phyloP scores from a whole-genome alignment of 75 land plant species.

The Picea glauca region DNA sequence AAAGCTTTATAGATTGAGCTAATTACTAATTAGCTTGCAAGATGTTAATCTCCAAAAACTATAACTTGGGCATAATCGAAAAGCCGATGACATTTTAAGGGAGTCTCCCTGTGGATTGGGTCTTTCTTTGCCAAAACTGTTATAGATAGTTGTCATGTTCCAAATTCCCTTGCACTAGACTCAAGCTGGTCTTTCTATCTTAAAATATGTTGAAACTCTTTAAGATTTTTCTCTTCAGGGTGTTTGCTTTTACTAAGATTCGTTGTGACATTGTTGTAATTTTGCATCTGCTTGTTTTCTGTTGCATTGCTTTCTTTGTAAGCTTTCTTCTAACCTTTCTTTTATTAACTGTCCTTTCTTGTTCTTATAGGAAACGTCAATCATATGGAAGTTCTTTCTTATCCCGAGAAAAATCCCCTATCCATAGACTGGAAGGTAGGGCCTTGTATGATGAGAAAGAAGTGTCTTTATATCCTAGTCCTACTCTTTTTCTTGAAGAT shows the following conservation, averaged over 20 bases:
- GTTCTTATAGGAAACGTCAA: background rate
- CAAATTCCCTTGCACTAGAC: background rate
- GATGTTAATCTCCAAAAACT: background rate
- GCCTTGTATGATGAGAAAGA: background rate
- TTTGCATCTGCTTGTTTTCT: background rate
- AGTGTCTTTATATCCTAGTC: constrained; percentile 23
- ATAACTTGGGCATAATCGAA: background rate
- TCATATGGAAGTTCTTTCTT: constrained; percentile 1
- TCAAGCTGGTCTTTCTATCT: background rate
- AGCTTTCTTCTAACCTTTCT: background rate
- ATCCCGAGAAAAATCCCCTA: background rate
- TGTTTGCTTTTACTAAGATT: background rate
- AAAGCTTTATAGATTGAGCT: background rate
- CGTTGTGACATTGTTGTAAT: background rate
- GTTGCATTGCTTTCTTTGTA: background rate
- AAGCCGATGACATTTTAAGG: background rate
- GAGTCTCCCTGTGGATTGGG: background rate
- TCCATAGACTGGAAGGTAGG: background rate
- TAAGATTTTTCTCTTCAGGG: background rate
- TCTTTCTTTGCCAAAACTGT: background rate
- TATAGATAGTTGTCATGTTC: background rate
- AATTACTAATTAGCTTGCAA: background rate
- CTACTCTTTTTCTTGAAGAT: constrained; percentile 58
- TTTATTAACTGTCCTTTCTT: background rate
- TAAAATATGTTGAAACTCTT: background rate